Conservation (phyloP, 78 protist species). For the Dictyostelium capitatum region DNA sequence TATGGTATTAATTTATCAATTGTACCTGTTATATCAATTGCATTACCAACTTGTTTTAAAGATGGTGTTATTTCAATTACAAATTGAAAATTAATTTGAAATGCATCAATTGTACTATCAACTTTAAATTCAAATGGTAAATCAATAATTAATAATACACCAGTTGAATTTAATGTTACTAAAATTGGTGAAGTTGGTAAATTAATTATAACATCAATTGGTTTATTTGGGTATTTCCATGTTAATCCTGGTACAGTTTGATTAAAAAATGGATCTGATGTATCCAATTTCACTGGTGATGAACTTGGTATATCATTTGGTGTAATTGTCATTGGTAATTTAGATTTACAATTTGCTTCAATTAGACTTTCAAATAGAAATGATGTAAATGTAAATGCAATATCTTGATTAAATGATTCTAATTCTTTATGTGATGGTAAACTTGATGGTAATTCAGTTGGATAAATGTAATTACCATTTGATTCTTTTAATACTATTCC, state of each 20-base stretch:
- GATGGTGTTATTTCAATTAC: not conserved
- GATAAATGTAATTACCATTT: not conserved
- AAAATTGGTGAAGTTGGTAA: not conserved
- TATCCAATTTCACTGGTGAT: conserved; percentile 47
- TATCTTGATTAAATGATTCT: not conserved
- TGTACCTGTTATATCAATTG: not conserved
- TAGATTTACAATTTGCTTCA: not conserved
- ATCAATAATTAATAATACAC: not conserved
- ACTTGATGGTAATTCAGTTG: not conserved
- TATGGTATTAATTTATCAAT: not conserved
- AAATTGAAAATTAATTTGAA: not conserved
- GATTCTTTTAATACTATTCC: not conserved
- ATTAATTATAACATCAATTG: not conserved
- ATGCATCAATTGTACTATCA: not conserved
- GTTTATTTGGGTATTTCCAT: conserved; percentile 25
- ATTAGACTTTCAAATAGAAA: not conserved
- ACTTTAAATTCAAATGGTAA: not conserved
- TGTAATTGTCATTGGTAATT: conserved; percentile 5
- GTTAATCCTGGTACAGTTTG: conserved; percentile 49
- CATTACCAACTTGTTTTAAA: not conserved
- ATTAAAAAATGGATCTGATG: conserved; percentile 55
- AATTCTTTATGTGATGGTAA: not conserved
- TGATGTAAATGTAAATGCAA: not conserved
- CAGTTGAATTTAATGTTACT: not conserved
- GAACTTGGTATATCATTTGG: not conserved